Evolutionary conservation across 176 grass and related monocot species (phyloP), one percentile per base, ranked within the genome.

Genomic region (Ananas comosus): DNA sequence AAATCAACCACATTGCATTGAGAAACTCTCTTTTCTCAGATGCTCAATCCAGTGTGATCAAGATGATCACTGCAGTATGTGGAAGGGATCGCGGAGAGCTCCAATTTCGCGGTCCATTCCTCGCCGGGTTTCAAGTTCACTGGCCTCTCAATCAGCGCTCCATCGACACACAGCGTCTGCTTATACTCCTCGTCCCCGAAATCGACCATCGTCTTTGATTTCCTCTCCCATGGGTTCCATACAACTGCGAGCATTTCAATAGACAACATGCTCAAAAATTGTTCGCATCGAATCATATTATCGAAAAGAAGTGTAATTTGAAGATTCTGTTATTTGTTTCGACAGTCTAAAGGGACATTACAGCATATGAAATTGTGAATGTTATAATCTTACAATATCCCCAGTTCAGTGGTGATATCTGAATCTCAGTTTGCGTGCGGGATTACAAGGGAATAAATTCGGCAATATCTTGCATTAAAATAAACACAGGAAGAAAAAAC

Each of bases 141-240:
- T 17, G 59, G 53, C 64, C 79, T 87, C 86, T 97, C 89, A 6
- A 77, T 77, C 0, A 83, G 83, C 1, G 93, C 88, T 1, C 82
- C 93, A 68, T 97, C 93, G 14, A 90, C 93, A 18, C 93, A 97
- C 3, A 97, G 27, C 86, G 87, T 97, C 70, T 90, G 84, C 61
- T 97, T 97, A 68, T 92, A 97, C 77, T 97, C 93, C 64, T 90
- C 89, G 11, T 97, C 93, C 1, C 86, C 89, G 0, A 97, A 80
- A 72, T 97, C 93, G 0, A 57, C 7, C 50, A 92, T 92, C 11
- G 47, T 79, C 70, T 82, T 92, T 0, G 93, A 82, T 69, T 87
- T 97, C 79, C 83, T 97, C 48, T 92, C 89, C 93, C 93, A 92
- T 2, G 89, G 93, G 53, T 97, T 97, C 93, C 93, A 97, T 14